Percentiles rank a stretch among this genome's conserved stretches.
These are phyloP conservation scores for Sisymbrium irio DNA, from an alignment of 345 rosid genomes.

Conservation along the genomic window DNA sequence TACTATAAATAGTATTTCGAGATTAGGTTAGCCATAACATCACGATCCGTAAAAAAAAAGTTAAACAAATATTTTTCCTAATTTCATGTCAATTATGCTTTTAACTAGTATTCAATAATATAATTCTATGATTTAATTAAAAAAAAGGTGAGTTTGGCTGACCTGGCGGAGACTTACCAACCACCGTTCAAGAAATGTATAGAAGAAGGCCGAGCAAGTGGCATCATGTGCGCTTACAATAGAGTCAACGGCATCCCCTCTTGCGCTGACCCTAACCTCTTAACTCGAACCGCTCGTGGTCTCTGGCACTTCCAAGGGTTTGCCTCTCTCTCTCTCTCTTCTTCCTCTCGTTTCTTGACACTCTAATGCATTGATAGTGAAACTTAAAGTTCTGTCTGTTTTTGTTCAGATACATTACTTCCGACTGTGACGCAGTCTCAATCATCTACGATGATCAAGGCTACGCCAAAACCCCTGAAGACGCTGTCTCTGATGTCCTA, in stretches of 20 bases:
- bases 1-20: neutral
- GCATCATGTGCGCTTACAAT: conserved; percentile 89
- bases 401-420: conserved; percentile 62
- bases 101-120: neutral
- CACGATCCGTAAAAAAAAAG: neutral
- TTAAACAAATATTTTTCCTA: neutral
- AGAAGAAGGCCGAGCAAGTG: conserved; percentile 65
- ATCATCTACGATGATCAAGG: conserved; percentile 60
- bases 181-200: conserved; percentile 77
- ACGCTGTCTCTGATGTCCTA: conserved; percentile 75
- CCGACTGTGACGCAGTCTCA: conserved; percentile 87
- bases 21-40: neutral
- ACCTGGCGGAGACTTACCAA: conserved; percentile 81
- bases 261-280: conserved; percentile 67
- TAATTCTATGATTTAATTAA: neutral
- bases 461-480: conserved; percentile 75
- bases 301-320: conserved; percentile 80
- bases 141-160: conserved; percentile 63
- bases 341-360: neutral
- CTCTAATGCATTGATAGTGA: neutral
- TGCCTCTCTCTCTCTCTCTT: neutral
- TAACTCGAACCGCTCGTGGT: conserved; percentile 55
- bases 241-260: conserved; percentile 72
- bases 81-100: neutral
- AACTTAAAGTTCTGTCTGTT: neutral